Percentiles rank a stretch among this genome's conserved stretches.
phyloP scores from a whole-genome alignment of 2,329 filamentous ascomycete genomes.

The Teratosphaeria epicoccoides region DNA sequence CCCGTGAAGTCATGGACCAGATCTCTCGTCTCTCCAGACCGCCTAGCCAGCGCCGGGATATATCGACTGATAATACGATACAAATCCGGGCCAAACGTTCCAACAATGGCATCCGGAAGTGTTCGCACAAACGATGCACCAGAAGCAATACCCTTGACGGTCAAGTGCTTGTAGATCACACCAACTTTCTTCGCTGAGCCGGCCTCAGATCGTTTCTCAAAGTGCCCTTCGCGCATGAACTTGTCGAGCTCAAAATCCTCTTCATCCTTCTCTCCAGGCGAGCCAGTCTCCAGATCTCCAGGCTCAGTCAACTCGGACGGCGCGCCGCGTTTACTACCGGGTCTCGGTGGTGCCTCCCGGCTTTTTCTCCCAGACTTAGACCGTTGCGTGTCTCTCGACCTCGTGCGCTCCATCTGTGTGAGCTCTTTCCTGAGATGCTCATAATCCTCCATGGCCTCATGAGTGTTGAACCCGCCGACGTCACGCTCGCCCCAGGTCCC shows the following conservation, averaged over 20 bases:
- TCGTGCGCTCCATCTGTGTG: conserved; percentile 40
- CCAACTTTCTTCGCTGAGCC: conserved; percentile 66
- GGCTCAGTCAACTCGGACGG: conserved; percentile 10
- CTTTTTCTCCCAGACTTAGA: conserved; percentile 8
- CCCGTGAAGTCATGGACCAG: conserved; percentile 59
- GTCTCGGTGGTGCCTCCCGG: conserved; percentile 11
- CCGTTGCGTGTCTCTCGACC: conserved; percentile 21
- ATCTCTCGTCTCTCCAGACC: conserved; percentile 40
- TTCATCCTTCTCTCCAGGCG: conserved; percentile 28
- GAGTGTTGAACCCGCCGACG: conserved; percentile 42
- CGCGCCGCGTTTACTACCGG: conserved; percentile 13
- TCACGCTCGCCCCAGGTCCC: conserved; percentile 56
- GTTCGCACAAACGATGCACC: conserved; percentile 60
- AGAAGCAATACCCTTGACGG: conserved; percentile 59
- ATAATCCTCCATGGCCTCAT: conserved; percentile 49
- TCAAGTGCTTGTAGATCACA: conserved; percentile 65
- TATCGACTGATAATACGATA: conserved; percentile 52
- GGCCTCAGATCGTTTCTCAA: conserved; percentile 60
- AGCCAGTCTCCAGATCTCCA: conserved; percentile 33
- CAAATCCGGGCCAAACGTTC: conserved; percentile 71
- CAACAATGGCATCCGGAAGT: conserved; percentile 61
- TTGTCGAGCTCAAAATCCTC: conserved; percentile 56
- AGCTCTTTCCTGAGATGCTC: conserved; percentile 47
- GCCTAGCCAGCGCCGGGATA: conserved; percentile 41
- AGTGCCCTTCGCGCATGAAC: conserved; percentile 64